Evolutionary conservation across 164 flowering plant genomes (phyloP).

Genomic region (Vitis riparia): DNA sequence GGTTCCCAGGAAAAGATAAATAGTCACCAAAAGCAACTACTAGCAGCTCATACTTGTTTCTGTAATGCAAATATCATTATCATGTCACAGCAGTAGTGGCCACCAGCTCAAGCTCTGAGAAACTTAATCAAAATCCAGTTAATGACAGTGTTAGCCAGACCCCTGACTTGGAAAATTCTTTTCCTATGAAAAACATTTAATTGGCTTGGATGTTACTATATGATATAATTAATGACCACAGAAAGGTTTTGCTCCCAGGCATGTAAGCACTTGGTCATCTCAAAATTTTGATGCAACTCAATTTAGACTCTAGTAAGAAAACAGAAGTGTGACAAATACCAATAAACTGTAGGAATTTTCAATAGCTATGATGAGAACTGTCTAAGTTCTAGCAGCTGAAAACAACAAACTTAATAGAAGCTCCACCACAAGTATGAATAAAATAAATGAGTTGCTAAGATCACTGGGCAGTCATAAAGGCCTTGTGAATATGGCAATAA

Average conservation of each 20-base stretch:
- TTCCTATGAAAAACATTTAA: not conserved
- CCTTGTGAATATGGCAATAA: too few species aligned
- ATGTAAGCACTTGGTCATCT: not conserved
- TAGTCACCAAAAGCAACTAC: too few species aligned
- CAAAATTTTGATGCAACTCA: not conserved
- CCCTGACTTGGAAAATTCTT: not conserved
- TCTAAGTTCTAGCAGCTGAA: not conserved
- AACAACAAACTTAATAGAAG: too few species aligned
- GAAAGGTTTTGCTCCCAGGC: not conserved
- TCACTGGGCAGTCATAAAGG: too few species aligned
- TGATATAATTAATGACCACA: not conserved
- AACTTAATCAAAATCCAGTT: not conserved
- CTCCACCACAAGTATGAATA: too few species aligned
- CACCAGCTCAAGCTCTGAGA: not conserved
- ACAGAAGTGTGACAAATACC: not conserved
- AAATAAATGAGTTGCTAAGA: too few species aligned
- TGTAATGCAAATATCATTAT: too few species aligned
- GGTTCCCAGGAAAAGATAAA: too few species aligned
- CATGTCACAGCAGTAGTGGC: not conserved
- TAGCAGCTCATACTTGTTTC: too few species aligned
- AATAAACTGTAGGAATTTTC: not conserved
- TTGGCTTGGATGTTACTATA: not conserved
- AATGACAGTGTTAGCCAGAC: not conserved
- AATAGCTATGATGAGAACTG: not conserved
- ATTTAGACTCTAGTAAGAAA: not conserved